These are phyloP conservation scores for Truncatella angustata DNA, from an alignment of 2,329 filamentous ascomycete genomes.

Conservation along the genomic window DNA sequence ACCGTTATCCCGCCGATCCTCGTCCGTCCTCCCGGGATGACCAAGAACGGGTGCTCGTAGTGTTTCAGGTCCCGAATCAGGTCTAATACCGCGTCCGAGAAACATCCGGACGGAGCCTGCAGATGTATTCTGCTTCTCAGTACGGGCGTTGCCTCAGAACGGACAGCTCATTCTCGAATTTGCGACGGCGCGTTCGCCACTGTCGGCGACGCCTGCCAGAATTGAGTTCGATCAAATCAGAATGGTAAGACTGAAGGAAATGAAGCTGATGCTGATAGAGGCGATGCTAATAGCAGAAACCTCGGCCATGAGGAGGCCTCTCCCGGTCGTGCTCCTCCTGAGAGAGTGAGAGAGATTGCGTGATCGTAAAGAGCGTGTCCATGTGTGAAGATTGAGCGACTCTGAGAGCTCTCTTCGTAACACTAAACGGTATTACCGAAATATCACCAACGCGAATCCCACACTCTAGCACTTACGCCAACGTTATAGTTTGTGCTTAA, in stretches of 20 bases:
- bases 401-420: too few species aligned
- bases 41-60: constrained; percentile 4
- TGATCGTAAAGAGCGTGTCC: too few species aligned
- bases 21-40: constrained; percentile 2
- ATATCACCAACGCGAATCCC: too few species aligned
- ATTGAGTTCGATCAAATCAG: constrained; percentile 6
- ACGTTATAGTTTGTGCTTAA: too few species aligned
- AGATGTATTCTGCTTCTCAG: constrained; percentile 6
- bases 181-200: not conserved
- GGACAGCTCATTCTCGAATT: constrained; percentile 8
- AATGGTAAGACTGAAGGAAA: constrained; percentile 7
- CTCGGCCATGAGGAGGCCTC: not conserved
- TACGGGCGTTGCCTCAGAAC: constrained; percentile 3
- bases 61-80: constrained; percentile 6
- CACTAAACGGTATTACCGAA: too few species aligned
- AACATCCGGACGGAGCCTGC: not conserved
- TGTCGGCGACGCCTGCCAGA: constrained; percentile 5
- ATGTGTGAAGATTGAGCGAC: too few species aligned
- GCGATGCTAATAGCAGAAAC: not conserved
- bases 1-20: not conserved
- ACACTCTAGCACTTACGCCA: too few species aligned
- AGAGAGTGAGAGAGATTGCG: too few species aligned
- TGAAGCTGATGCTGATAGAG: constrained; percentile 3
- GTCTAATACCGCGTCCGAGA: constrained; percentile 4
- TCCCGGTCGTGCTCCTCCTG: too few species aligned